Conservation (phyloP, 164 flowering plant species). For the Umbilicus rupestris region DNA sequence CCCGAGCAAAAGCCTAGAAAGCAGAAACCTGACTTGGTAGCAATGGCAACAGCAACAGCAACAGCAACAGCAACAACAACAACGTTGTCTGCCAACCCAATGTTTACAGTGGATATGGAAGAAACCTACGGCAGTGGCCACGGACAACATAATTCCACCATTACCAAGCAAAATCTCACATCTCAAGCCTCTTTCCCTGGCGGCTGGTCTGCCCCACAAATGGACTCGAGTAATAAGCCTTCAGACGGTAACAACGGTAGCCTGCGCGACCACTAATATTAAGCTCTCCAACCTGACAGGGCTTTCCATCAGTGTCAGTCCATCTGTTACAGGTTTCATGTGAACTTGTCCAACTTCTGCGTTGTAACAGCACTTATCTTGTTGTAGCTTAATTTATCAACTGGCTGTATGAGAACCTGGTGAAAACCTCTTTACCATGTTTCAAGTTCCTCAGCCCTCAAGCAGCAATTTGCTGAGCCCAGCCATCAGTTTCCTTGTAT, state of each 20-base stretch:
- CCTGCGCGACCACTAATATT: conserved; percentile 35
- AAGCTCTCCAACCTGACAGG: conserved; percentile 4
- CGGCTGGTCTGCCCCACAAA: conserved; percentile 56
- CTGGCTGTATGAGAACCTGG: conserved; percentile 2
- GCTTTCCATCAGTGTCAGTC: conserved; percentile 7
- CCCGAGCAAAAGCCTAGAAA: conserved; percentile 77
- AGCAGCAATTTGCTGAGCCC: too few species aligned
- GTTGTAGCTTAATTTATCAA: not conserved
- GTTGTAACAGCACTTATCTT: not conserved
- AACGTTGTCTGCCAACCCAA: conserved; percentile 58
- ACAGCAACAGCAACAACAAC: too few species aligned
- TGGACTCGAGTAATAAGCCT: conserved; percentile 53
- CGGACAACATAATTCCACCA: conserved; percentile 21
- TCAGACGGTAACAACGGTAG: conserved; percentile 60
- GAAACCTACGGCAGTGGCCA: conserved; percentile 20
- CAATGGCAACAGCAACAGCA: conserved; percentile 24
- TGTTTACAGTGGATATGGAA: conserved; percentile 46
- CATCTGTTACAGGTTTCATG: conserved; percentile 1
- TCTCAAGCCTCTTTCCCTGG: conserved; percentile 53
- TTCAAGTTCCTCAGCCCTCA: too few species aligned
- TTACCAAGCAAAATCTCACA: conserved; percentile 26
- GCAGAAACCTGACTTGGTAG: conserved; percentile 38
- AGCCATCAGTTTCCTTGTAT: too few species aligned
- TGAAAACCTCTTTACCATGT: too few species aligned
- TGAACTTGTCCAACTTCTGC: not conserved